Percentiles rank a stretch among this genome's conserved stretches.
Evolutionary conservation across 805 yeast genomes (phyloP).

Genomic region (Wickerhamia fluorescens): DNA sequence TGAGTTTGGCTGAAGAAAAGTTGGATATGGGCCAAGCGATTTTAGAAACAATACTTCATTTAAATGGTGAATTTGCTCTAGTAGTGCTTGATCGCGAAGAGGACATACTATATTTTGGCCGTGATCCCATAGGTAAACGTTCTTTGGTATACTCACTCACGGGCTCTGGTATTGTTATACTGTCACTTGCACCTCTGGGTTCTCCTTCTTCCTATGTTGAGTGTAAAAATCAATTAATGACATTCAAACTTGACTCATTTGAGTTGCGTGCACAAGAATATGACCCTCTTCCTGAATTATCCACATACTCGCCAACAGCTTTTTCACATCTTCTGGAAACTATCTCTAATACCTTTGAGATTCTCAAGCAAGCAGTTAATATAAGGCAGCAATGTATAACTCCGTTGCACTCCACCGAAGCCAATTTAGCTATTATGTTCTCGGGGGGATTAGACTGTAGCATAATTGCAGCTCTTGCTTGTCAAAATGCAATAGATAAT

Average conservation of each 20-base stretch:
- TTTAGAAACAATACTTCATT: conserved; percentile 27
- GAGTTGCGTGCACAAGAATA: conserved; percentile 1
- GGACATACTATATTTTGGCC: conserved; percentile 59
- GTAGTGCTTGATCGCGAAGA: conserved; percentile 39
- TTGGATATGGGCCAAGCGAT: conserved; percentile 23
- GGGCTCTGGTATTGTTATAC: conserved; percentile 33
- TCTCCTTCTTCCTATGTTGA: background rate
- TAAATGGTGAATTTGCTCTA: conserved; percentile 84
- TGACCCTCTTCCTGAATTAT: background rate
- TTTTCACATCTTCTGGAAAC: background rate
- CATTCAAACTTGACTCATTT: conserved; percentile 23
- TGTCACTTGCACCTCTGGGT: conserved; percentile 19
- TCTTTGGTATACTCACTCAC: conserved; percentile 48
- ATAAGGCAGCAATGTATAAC: conserved; percentile 54
- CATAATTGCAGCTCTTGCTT: conserved; percentile 52
- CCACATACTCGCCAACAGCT: background rate
- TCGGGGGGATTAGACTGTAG: conserved; percentile 97
- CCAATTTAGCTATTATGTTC: conserved; percentile 56
- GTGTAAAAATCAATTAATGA: conserved; percentile 47
- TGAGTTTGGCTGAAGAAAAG: conserved; percentile 4
- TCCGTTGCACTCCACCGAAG: conserved; percentile 30
- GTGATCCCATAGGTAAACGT: conserved; percentile 78
- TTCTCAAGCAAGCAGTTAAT: conserved; percentile 33
- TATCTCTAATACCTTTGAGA: conserved; percentile 9
- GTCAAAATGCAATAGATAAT: conserved; percentile 14